These are phyloP conservation scores for Setaria viridis DNA, from an alignment of 202 grass and related monocot species.

Conservation along the genomic window DNA sequence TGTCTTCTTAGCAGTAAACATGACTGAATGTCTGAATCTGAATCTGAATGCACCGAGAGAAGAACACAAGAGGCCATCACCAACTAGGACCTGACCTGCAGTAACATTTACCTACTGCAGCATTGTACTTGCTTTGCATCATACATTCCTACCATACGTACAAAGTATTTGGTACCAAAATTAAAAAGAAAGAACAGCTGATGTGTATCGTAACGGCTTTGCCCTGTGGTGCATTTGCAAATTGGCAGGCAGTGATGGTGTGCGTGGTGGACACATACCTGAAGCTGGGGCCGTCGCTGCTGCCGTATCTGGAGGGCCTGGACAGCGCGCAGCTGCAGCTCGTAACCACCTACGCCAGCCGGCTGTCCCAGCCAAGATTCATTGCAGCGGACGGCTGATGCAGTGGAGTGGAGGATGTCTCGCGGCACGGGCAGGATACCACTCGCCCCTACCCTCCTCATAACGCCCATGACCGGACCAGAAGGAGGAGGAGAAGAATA, in stretches of 20 bases:
- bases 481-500: not conserved
- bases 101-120: not conserved
- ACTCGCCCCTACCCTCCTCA: not conserved
- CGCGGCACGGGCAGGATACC: not conserved
- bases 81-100: not conserved
- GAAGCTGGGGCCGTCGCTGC: slow-evolving; percentile 73
- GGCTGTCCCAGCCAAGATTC: slow-evolving; percentile 58
- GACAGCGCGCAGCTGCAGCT: slow-evolving; percentile 68
- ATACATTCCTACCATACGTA: not conserved
- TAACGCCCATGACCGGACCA: slow-evolving; percentile 10
- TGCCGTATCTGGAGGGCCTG: slow-evolving; percentile 70
- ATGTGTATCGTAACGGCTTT: not conserved
- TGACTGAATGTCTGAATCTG: not conserved
- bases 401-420: not conserved
- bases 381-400: slow-evolving; percentile 50
- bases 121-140: not conserved
- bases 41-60: not conserved
- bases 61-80: not conserved
- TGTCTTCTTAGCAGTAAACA: not conserved
- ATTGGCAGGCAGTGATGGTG: slow-evolving; percentile 65
- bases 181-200: not conserved
- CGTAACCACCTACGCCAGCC: slow-evolving; percentile 70
- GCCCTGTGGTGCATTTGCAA: not conserved
- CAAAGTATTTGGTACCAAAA: not conserved
- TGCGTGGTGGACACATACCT: slow-evolving; percentile 81